Evolutionary conservation across 176 grass and related monocot species (phyloP).

Genomic region (Carex cristatella): DNA sequence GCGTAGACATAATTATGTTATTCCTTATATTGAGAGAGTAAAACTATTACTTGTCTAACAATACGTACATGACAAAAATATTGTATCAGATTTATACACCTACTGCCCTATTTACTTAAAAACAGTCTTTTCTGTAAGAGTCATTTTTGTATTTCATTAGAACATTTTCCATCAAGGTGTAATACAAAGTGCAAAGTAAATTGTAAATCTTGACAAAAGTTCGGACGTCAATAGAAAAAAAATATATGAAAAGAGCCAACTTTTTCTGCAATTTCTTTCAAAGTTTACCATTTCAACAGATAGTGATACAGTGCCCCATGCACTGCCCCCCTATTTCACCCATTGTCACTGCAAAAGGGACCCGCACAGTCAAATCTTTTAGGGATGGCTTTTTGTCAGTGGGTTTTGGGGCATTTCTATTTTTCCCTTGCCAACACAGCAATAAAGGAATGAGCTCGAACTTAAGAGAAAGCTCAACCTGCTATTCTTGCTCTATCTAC

Average conservation of each 20-base stretch:
- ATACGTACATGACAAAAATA: background rate
- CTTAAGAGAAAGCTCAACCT: background rate
- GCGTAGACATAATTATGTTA: background rate
- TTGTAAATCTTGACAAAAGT: background rate
- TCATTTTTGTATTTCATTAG: background rate
- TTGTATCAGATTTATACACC: background rate
- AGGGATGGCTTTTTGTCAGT: background rate
- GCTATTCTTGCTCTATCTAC: background rate
- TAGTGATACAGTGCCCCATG: background rate
- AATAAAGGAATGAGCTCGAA: background rate
- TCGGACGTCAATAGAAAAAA: background rate
- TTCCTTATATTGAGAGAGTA: background rate
- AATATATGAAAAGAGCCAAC: background rate
- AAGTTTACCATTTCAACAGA: background rate
- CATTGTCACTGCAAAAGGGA: background rate
- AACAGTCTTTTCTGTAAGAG: background rate
- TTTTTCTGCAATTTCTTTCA: background rate
- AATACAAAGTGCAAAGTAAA: background rate
- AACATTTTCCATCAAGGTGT: background rate
- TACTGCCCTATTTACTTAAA: background rate
- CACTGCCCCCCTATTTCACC: background rate
- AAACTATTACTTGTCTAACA: background rate
- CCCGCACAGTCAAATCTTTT: background rate
- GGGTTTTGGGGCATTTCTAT: background rate
- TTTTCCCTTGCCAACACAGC: background rate